Conservation (phyloP, 495 filamentous ascomycete genomes). For the Thermothielavioides terrestris region DNA sequence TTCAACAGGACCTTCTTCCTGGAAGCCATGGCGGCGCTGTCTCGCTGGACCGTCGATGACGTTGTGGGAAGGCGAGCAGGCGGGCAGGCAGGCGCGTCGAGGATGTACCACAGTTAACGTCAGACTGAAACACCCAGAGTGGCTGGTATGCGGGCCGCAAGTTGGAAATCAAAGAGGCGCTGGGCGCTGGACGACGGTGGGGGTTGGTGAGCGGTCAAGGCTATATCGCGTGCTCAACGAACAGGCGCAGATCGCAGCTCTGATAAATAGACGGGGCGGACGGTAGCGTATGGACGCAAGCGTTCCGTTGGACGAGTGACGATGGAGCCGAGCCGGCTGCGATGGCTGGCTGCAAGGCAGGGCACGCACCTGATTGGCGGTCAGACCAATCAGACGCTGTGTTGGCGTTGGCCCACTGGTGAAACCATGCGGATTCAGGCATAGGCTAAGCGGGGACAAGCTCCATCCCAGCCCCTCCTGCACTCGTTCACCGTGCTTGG, state of each 20-base stretch:
- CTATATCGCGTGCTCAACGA: background rate
- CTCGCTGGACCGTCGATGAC: conserved; percentile 4
- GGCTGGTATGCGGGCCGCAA: background rate
- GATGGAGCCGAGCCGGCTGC: conserved; percentile 10
- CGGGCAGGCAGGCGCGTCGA: background rate
- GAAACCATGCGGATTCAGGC: conserved; percentile 9
- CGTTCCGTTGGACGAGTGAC: conserved; percentile 24
- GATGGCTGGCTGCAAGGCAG: conserved; percentile 7
- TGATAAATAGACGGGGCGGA: conserved; percentile 15
- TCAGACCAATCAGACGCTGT: conserved; percentile 12
- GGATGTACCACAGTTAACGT: too few species aligned
- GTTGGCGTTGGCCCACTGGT: conserved; percentile 5
- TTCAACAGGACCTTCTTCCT: conserved; percentile 97
- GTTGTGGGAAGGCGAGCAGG: too few species aligned
- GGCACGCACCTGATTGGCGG: conserved; percentile 15
- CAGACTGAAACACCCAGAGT: background rate
- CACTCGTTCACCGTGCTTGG: background rate
- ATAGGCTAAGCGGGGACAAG: background rate
- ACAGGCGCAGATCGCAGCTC: background rate
- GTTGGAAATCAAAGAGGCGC: too few species aligned
- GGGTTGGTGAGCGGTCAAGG: background rate
- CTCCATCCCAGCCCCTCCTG: background rate
- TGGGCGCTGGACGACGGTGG: background rate
- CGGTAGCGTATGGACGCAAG: conserved; percentile 10
- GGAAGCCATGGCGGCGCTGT: conserved; percentile 59